Evolutionary conservation across 129 eudicot species (phyloP), one percentile per base, ranked within the genome.

Genomic region (Flaveria linearis): DNA sequence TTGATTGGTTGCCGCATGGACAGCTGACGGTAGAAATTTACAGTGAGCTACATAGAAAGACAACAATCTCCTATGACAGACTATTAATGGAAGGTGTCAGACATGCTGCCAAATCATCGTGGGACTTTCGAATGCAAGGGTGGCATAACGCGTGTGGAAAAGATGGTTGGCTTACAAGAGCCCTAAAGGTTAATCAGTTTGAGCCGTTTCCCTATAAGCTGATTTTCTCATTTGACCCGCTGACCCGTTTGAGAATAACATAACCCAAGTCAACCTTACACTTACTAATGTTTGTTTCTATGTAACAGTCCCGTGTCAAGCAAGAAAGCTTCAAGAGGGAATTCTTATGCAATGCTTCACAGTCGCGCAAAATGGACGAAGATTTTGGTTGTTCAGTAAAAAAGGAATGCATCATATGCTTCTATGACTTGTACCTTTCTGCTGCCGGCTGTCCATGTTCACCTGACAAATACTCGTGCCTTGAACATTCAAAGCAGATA

Each of bases 1-100:
- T 91, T 69, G 97, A 94, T 85, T 94, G 97, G 97, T 83, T 94
- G 77, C 93, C 93, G 42, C 86, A 87, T 86, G 98, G 98, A 47
- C 96, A 82, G 74, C 72, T 75, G 80, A 69, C 80, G 8, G 78
- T 79, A 57, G 93, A 91, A 64, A 76, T 77, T 28, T 91, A 87
- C 73, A 73, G 87, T 71, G 93, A 76, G 68, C 68, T 76, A 50
- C 55, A 82, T 69, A 78, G 87, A 73, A 89, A 86, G 82, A 87
- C 97, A n/a, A 87, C 78, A 10, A 78, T 94, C 71, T 91, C 97
- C 45, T 84, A 82, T 73, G 93, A 91, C 73, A 94, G 85, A 76
- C 11, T 94, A 73, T 75, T 94, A 76, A 47, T 94, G 43, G 83
- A 76, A 70, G 93, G 87, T 42, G 91, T 90, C 67, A 76, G 64